Base-by-base conservation (phyloP, 345 rosid species). In the Barbarea vulgaris region DNA sequence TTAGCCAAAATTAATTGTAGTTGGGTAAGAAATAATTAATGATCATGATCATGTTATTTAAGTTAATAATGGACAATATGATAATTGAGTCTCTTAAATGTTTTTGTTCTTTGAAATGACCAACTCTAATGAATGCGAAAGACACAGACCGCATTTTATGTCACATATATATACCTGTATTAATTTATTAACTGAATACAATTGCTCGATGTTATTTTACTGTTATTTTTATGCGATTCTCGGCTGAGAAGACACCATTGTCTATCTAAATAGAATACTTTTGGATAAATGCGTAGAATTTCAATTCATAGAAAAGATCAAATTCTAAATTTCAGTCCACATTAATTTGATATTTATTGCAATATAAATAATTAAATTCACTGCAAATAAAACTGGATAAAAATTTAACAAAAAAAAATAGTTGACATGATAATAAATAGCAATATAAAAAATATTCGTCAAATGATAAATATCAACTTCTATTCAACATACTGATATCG, bases 31-130 rank as follows among this genome's bases (percentile, higher is more conserved):
- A 55, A 64, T 51, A 37, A 37, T 14, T 22, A 64, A 37, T 58
- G 58, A 69, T 44, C 52, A 63, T 51, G 51, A 61, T 73, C 77
- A 57, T 74, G 78, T 69, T 62, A 42, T 55, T 15, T 46, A 34
- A 36, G 33, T 57, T 63, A 47, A 64, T 70, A 72, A 71, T 64
- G 48, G 60, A 62, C 62, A 18, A 50, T 64, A 27, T 63, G 59
- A 57, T 48, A 27, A 64, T 2, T n/a, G 37, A 37, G 67, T 57
- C 46, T 57, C 46, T 30, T 65, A 39, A 55, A 65, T 71, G 68
- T 12, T 18, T 56, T 28, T 57, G 67, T 71, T 65, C 50, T 77
- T 65, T 77, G 63, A 53, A 64, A 65, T 56, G 63, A 71, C 81
- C 67, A 71, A 28, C 62, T 57, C 37, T 22, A 77, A 77, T 72